Conservation (phyloP, 2,329 filamentous ascomycete species). For the Xylariales sp. region DNA sequence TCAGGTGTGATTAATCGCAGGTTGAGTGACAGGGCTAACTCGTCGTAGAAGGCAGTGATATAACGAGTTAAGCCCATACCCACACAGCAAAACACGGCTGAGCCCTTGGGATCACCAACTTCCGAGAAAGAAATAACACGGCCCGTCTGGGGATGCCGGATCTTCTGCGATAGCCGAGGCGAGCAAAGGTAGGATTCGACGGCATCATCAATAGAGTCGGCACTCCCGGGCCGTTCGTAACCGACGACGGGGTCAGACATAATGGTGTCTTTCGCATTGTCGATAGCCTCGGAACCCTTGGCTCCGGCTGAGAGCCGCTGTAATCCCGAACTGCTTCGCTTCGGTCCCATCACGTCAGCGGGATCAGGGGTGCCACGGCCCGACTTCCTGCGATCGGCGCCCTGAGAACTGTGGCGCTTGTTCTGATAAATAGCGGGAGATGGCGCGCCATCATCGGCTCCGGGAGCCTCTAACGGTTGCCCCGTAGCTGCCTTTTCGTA, state of each 20-base stretch:
- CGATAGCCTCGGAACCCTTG: conserved; percentile 52
- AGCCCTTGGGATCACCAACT: conserved; percentile 91
- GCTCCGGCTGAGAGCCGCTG: conserved; percentile 65
- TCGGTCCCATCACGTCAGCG: conserved; percentile 57
- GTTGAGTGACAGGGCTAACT: conserved; percentile 88
- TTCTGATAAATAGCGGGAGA: conserved; percentile 75
- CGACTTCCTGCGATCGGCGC: conserved; percentile 58
- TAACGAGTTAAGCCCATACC: conserved; percentile 98
- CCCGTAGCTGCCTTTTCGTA: conserved; percentile 43
- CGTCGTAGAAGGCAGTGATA: conserved; percentile 97
- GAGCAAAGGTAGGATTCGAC: conserved; percentile 87
- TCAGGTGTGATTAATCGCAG: conserved; percentile 93
- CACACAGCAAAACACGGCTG: conserved; percentile 94
- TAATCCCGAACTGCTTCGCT: conserved; percentile 68
- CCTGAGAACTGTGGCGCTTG: conserved; percentile 63
- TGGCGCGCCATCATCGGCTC: conserved; percentile 73
- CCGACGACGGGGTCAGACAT: conserved; percentile 59
- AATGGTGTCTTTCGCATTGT: conserved; percentile 44
- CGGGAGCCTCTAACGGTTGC: conserved; percentile 46
- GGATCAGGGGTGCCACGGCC: conserved; percentile 63
- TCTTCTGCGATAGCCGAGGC: conserved; percentile 86
- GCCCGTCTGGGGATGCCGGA: conserved; percentile 85
- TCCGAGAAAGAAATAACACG: conserved; percentile 95
- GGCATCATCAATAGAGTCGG: conserved; percentile 88
- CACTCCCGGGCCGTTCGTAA: conserved; percentile 80